These are phyloP conservation scores for Usnea hakonensis DNA, from an alignment of 495 filamentous ascomycete species.

Conservation along the genomic window DNA sequence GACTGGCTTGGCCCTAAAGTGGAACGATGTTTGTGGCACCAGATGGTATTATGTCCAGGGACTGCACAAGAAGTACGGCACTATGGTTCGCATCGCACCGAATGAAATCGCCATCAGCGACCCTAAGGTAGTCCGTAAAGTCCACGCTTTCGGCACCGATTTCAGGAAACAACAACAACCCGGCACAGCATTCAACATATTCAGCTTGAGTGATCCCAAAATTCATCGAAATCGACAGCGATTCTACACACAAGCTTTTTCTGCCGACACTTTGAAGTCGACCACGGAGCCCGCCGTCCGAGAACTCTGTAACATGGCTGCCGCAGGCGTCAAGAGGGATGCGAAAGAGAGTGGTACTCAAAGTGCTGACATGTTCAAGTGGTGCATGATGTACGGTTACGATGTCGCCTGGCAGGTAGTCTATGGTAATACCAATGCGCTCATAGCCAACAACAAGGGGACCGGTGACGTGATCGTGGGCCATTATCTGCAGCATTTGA, in stretches of 20 bases:
- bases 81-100: conserved; percentile 13
- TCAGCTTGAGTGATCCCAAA: conserved; percentile 16
- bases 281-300: conserved; percentile 9
- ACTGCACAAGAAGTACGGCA: conserved; percentile 16
- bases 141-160: conserved; percentile 12
- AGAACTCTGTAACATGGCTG: conserved; percentile 1
- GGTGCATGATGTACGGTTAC: conserved; percentile 16
- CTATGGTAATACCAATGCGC: conserved; percentile 13
- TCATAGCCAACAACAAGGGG: conserved; percentile 12
- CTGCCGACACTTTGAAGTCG: conserved; percentile 2
- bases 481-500: conserved; percentile 5
- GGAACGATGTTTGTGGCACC: conserved; percentile 8
- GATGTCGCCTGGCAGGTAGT: conserved; percentile 11
- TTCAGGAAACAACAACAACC: conserved; percentile 16
- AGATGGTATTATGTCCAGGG: conserved; percentile 14
- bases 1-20: conserved; percentile 5
- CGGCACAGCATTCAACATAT: conserved; percentile 16
- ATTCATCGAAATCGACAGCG: conserved; percentile 10
- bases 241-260: conserved; percentile 15
- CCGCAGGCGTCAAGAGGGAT: conserved; percentile 5
- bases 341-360: background rate
- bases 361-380: conserved; percentile 8
- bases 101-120: conserved; percentile 14
- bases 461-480: conserved; percentile 14
- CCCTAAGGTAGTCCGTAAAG: conserved; percentile 14